Evolutionary conservation across 1,284 basidiomycete genomes (phyloP).

Genomic region (Leccinum huronense): DNA sequence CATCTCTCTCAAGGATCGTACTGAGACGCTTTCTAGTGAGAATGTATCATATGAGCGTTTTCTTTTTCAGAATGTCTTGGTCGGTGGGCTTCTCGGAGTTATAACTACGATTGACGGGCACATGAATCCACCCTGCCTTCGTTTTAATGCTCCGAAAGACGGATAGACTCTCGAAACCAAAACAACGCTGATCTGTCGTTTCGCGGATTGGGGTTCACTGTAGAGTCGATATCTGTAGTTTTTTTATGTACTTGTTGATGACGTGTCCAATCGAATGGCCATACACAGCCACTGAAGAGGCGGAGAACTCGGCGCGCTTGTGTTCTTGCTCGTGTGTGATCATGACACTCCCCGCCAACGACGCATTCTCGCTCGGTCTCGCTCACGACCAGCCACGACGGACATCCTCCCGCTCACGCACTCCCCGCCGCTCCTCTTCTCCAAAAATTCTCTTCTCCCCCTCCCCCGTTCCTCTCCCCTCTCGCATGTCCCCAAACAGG

Average conservation of each 20-base stretch:
- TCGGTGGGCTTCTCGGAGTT: constrained; percentile 35
- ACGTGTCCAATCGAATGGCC: neutral
- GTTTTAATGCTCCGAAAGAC: constrained; percentile 46
- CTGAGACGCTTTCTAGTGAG: neutral
- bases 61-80: neutral
- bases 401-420: constrained; percentile 26
- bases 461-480: constrained; percentile 13
- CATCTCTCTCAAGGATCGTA: neutral
- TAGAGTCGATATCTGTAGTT: constrained; percentile 32
- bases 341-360: constrained; percentile 52
- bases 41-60: neutral
- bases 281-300: constrained; percentile 18
- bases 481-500: constrained; percentile 24
- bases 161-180: constrained; percentile 34
- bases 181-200: constrained; percentile 27
- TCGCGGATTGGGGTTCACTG: constrained; percentile 32
- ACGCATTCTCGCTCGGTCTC: constrained; percentile 50
- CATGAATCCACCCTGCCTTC: constrained; percentile 32
- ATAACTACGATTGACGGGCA: constrained; percentile 45
- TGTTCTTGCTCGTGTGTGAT: neutral
- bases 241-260: neutral
- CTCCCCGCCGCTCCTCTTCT: constrained; percentile 42
- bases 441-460: constrained; percentile 44
- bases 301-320: neutral
- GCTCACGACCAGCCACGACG: constrained; percentile 44